Percentiles rank a stretch among this genome's conserved stretches.
These are phyloP conservation scores for Paramecium biaurelia DNA, from an alignment of 73 alveolate genomes.

Conservation along the genomic window DNA sequence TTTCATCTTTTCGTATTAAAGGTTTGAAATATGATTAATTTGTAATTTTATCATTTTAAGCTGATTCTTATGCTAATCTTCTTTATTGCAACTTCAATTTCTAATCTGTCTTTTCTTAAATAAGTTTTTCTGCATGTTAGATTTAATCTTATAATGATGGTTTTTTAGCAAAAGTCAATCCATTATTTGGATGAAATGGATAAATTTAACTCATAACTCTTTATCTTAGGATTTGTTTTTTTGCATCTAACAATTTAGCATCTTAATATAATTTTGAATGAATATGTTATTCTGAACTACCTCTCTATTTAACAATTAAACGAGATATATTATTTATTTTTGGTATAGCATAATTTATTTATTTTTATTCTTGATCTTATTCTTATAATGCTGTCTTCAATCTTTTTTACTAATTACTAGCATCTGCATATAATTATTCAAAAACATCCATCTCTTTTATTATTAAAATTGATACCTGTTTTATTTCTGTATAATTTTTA, in stretches of 20 bases:
- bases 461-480: neutral
- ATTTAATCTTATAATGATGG: neutral
- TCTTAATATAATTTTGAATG: neutral
- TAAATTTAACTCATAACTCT: neutral
- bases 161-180: neutral
- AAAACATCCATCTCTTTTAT: neutral
- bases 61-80: neutral
- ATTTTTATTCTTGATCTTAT: neutral
- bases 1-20: neutral
- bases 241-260: neutral
- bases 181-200: neutral
- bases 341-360: neutral
- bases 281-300: neutral
- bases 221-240: neutral
- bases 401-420: neutral
- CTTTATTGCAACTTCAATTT: neutral
- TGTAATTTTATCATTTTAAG: neutral
- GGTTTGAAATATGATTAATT: neutral
- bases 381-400: neutral
- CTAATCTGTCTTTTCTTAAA: neutral
- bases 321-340: neutral
- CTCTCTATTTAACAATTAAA: neutral
- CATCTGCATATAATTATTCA: neutral
- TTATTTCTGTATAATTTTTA: neutral
- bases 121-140: neutral